These are phyloP conservation scores for Lolium perenne DNA, from an alignment of 176 grass and related monocot species.

Conservation along the genomic window DNA sequence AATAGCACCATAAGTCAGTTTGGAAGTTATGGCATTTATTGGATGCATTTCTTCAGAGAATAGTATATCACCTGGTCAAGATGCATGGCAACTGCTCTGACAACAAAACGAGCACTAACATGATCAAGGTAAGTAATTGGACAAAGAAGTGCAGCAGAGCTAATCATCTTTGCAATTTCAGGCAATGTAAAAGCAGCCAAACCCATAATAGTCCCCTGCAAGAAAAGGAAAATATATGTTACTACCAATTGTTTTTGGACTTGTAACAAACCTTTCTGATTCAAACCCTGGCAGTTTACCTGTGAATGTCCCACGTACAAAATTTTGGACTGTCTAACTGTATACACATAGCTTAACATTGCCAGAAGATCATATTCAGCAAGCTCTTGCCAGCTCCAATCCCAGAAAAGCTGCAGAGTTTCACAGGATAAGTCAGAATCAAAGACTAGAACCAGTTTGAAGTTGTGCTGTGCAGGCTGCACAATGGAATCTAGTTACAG, in stretches of 20 bases:
- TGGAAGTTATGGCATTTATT: constrained; percentile 41
- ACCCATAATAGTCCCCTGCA: constrained; percentile 97
- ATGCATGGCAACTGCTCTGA: constrained; percentile 80
- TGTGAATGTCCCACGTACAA: constrained; percentile 87
- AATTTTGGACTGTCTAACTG: constrained; percentile 72
- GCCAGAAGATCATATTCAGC: constrained; percentile 82
- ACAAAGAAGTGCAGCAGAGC: constrained; percentile 92
- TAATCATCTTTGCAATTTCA: constrained; percentile 75
- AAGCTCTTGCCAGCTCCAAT: constrained; percentile 99
- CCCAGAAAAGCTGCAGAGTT: constrained; percentile 85
- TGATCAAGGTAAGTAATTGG: constrained; percentile 97
- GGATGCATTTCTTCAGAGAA: constrained; percentile 30
- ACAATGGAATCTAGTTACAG: neutral
- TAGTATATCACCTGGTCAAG: constrained; percentile 82
- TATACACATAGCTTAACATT: constrained; percentile 80
- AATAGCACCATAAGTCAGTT: constrained; percentile 43
- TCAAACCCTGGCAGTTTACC: constrained; percentile 48
- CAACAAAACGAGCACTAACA: constrained; percentile 79
- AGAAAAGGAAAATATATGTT: constrained; percentile 40
- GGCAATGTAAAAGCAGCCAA: constrained; percentile 83
- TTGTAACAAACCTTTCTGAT: constrained; percentile 1
- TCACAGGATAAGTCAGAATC: constrained; percentile 25
- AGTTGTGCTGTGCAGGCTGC: neutral
- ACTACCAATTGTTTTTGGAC: neutral
- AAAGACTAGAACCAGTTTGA: constrained; percentile 11